Percentiles rank a stretch among this genome's conserved stretches.
phyloP scores from a whole-genome alignment of 108 stramenopile species.

The Schizochytrium sp. region DNA sequence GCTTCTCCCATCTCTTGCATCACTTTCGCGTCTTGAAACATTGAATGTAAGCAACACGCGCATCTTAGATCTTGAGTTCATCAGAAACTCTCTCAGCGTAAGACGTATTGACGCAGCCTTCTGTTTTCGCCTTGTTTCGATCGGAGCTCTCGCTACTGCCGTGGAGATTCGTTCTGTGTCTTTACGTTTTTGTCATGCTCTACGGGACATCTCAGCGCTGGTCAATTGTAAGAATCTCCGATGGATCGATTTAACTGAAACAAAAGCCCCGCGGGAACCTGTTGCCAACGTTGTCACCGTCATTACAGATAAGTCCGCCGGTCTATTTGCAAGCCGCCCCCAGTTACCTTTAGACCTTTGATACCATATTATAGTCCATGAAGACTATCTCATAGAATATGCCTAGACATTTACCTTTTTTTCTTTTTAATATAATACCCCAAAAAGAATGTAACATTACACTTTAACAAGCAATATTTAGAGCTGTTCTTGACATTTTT shows the following conservation, averaged over 20 bases:
- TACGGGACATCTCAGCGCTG: neutral
- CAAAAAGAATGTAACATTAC: too few species aligned
- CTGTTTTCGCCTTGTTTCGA: slow-evolving; percentile 35
- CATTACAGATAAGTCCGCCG: neutral
- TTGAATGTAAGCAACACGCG: slow-evolving; percentile 31
- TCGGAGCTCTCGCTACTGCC: neutral
- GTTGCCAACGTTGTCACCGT: neutral
- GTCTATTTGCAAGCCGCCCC: neutral
- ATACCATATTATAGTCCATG: too few species aligned
- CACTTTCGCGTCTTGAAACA: neutral
- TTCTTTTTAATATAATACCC: too few species aligned
- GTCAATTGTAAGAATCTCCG: neutral
- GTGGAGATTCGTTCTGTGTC: neutral
- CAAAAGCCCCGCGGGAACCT: neutral
- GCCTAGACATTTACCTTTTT: too few species aligned
- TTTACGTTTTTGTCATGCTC: neutral
- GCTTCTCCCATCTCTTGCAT: neutral
- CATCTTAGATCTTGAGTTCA: neutral
- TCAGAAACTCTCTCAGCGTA: neutral
- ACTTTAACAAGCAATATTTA: too few species aligned
- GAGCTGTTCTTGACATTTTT: too few species aligned
- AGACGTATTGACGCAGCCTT: slow-evolving; percentile 1
- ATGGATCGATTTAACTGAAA: slow-evolving; percentile 1
- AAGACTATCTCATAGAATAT: too few species aligned
- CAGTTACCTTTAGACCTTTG: neutral